A percentile compares a stretch with the other conserved stretches of the same genome.
Evolutionary conservation across 345 rosid genomes (phyloP).

Genomic region (Hibiscus syriacus): DNA sequence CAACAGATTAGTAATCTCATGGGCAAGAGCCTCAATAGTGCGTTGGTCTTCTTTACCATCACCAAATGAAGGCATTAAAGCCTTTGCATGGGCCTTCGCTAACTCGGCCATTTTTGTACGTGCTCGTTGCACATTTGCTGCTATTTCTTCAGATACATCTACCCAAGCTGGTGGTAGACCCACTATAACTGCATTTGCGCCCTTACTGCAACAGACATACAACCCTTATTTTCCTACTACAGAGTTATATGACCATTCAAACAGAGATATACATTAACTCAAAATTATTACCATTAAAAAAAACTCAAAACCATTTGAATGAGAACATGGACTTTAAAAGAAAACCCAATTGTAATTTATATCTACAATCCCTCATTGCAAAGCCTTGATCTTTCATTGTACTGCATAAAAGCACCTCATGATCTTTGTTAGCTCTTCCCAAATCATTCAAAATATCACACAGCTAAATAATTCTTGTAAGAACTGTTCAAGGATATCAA

Average conservation of each 20-base stretch:
- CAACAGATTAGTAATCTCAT: too few species aligned
- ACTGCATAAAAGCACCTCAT: not conserved
- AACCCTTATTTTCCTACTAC: constrained; percentile 1
- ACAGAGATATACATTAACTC: not conserved
- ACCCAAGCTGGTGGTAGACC: constrained; percentile 98
- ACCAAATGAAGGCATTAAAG: too few species aligned
- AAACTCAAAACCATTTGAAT: too few species aligned
- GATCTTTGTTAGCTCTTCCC: not conserved
- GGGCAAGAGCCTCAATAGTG: constrained; percentile 71
- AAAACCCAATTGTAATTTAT: too few species aligned
- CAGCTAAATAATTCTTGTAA: not conserved
- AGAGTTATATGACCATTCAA: not conserved
- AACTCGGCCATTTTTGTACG: constrained; percentile 66
- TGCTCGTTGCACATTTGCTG: constrained; percentile 68
- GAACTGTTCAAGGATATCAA: not conserved
- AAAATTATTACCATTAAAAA: too few species aligned
- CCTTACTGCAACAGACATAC: constrained; percentile 51
- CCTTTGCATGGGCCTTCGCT: constrained; percentile 86
- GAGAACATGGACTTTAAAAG: too few species aligned
- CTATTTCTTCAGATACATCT: constrained; percentile 89
- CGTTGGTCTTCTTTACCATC: constrained; percentile 86
- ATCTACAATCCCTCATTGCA: not conserved
- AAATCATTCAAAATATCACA: not conserved
- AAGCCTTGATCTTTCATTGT: not conserved
- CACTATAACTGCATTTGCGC: constrained; percentile 43